Conservation (phyloP, 371 early-diverging fungal genomes). For the Haplosporangium sp. region DNA sequence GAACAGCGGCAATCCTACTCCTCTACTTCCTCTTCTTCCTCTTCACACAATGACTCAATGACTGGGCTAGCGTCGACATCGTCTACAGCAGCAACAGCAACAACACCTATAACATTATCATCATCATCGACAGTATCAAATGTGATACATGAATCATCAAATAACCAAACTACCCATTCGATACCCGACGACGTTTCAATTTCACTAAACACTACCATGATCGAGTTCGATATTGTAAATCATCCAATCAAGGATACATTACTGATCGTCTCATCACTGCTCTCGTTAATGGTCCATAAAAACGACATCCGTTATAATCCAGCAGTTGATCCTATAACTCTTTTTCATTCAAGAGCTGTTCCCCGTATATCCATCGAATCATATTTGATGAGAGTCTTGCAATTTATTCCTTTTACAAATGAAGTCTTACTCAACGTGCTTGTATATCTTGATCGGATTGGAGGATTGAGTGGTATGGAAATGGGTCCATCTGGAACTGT, state of each 20-base stretch:
- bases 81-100: too few relatives aligned
- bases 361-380: constrained; percentile 77
- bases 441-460: constrained; percentile 88
- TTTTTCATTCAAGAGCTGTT: constrained; percentile 87
- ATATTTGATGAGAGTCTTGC: constrained; percentile 76
- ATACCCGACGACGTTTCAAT: background rate
- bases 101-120: too few relatives aligned
- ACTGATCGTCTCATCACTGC: constrained; percentile 61
- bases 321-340: constrained; percentile 62
- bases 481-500: constrained; percentile 8
- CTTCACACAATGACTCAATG: background rate
- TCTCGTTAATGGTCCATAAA: constrained; percentile 62
- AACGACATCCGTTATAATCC: constrained; percentile 72
- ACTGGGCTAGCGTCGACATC: background rate
- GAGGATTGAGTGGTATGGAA: constrained; percentile 59
- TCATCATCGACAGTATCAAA: background rate
- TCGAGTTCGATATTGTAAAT: constrained; percentile 34
- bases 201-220: constrained; percentile 4
- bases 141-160: background rate
- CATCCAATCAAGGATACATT: constrained; percentile 56
- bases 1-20: background rate
- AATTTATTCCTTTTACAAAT: constrained; percentile 83
- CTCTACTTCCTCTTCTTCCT: background rate
- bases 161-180: background rate
- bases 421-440: constrained; percentile 80